Conservation (phyloP, 1,139 yeast species). For the Saccharomyces hybrid region DNA sequence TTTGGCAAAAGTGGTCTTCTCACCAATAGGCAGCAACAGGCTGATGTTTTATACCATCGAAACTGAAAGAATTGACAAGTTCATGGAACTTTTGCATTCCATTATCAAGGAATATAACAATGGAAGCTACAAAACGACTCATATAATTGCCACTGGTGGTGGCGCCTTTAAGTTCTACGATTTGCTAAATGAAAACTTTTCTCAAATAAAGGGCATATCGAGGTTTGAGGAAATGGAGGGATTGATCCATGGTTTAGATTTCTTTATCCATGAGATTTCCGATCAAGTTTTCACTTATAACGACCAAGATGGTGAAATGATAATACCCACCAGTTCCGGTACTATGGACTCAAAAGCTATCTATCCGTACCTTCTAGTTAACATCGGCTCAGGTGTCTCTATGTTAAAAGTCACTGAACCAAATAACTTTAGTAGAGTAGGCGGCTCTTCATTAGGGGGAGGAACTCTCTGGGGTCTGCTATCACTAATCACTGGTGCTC, state of each 20-base stretch:
- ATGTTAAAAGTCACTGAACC: constrained; percentile 84
- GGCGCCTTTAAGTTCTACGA: constrained; percentile 87
- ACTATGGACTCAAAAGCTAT: constrained; percentile 27
- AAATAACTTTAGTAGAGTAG: constrained; percentile 67
- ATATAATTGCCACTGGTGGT: constrained; percentile 95
- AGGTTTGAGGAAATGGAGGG: constrained; percentile 93
- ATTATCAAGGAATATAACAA: constrained; percentile 20
- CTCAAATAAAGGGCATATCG: constrained; percentile 32
- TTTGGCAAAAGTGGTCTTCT: constrained; percentile 84
- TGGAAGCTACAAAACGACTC: constrained; percentile 42
- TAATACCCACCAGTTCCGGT: constrained; percentile 11
- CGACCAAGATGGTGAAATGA: constrained; percentile 36
- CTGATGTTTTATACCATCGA: constrained; percentile 82
- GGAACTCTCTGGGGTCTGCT: constrained; percentile 96
- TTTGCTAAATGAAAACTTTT: constrained; percentile 50
- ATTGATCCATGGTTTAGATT: constrained; percentile 84
- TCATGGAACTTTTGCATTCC: constrained; percentile 43
- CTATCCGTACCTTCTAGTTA: constrained; percentile 77
- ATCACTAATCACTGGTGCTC: constrained; percentile 79
- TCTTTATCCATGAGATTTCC: constrained; percentile 75
- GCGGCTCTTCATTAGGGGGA: constrained; percentile 97
- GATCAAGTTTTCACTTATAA: constrained; percentile 83
- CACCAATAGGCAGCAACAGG: constrained; percentile 60
- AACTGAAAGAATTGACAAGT: constrained; percentile 71
- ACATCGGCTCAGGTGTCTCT: constrained; percentile 95